Conservation (phyloP, 352 stramenopile species). For the Pilasporangium apinafurcum region DNA sequence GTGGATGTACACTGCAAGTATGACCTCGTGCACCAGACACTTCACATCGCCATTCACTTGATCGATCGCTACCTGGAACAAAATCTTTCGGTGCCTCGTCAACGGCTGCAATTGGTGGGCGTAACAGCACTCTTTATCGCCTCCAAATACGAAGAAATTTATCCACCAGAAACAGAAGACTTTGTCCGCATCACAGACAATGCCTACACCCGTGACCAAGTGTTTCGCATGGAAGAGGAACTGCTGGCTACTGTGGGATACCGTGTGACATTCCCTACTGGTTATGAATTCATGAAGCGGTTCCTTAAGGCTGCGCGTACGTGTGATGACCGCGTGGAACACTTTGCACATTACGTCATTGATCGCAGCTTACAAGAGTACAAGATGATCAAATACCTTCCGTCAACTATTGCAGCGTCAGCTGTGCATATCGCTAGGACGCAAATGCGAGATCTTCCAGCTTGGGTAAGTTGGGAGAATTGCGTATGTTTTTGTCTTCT, state of each 20-base stretch:
- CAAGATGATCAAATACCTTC: slow-evolving; percentile 96
- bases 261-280: slow-evolving; percentile 78
- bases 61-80: slow-evolving; percentile 82
- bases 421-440: slow-evolving; percentile 95
- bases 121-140: slow-evolving; percentile 95
- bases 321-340: slow-evolving; percentile 61
- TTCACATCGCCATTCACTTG: slow-evolving; percentile 81
- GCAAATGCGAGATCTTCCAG: slow-evolving; percentile 68
- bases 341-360: slow-evolving; percentile 97
- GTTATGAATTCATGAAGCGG: slow-evolving; percentile 83
- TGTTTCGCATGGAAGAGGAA: slow-evolving; percentile 82
- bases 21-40: slow-evolving; percentile 62
- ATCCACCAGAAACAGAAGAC: slow-evolving; percentile 89
- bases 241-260: slow-evolving; percentile 67
- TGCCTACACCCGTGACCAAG: slow-evolving; percentile 85
- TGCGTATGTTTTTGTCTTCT: not conserved
- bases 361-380: slow-evolving; percentile 99
- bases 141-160: slow-evolving; percentile 98
- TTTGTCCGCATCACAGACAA: slow-evolving; percentile 98
- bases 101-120: slow-evolving; percentile 94
- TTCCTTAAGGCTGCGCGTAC: slow-evolving; percentile 80
- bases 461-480: slow-evolving; percentile 46
- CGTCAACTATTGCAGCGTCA: slow-evolving; percentile 95
- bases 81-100: slow-evolving; percentile 56
- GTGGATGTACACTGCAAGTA: slow-evolving; percentile 90